Conservation (phyloP, 2,329 filamentous ascomycete genomes). For the Xylariales sp. region DNA sequence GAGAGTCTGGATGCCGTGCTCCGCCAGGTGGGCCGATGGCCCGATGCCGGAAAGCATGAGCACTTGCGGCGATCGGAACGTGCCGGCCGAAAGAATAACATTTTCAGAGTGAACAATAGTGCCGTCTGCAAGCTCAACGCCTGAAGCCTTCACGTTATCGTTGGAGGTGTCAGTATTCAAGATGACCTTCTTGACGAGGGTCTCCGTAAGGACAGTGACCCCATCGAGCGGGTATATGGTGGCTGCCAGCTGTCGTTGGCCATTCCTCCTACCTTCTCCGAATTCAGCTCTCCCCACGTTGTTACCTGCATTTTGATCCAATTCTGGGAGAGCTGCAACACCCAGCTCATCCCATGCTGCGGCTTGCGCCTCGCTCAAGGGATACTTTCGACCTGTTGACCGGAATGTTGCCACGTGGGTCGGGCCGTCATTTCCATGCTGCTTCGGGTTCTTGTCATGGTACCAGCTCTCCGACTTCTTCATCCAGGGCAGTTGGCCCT, state of each 20-base stretch:
- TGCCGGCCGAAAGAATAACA: conserved; percentile 19
- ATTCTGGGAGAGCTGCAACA: conserved; percentile 20
- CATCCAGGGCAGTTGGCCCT: conserved; percentile 41
- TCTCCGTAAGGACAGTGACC: conserved; percentile 15
- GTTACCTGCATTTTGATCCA: conserved; percentile 21
- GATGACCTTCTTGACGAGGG: conserved; percentile 9
- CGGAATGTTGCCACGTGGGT: conserved; percentile 22
- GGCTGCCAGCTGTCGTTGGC: conserved; percentile 15
- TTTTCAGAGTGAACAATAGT: conserved; percentile 16
- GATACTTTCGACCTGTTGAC: conserved; percentile 27
- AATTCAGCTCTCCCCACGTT: conserved; percentile 28
- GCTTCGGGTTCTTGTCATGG: conserved; percentile 19
- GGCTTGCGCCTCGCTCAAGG: conserved; percentile 27
- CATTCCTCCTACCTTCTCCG: conserved; percentile 13
- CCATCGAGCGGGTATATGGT: conserved; percentile 14
- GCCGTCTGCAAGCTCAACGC: conserved; percentile 28
- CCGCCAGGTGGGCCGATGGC: conserved; percentile 14
- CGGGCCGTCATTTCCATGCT: conserved; percentile 34
- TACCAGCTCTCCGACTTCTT: conserved; percentile 29
- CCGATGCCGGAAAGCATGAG: conserved; percentile 24
- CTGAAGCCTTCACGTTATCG: conserved; percentile 31
- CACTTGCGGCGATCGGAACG: conserved; percentile 19
- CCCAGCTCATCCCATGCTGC: conserved; percentile 37
- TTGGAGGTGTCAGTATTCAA: too few relatives aligned
- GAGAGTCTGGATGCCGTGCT: conserved; percentile 24